Conservation (phyloP, 2,329 filamentous ascomycete genomes). For the Cryphonectria radicalis region DNA sequence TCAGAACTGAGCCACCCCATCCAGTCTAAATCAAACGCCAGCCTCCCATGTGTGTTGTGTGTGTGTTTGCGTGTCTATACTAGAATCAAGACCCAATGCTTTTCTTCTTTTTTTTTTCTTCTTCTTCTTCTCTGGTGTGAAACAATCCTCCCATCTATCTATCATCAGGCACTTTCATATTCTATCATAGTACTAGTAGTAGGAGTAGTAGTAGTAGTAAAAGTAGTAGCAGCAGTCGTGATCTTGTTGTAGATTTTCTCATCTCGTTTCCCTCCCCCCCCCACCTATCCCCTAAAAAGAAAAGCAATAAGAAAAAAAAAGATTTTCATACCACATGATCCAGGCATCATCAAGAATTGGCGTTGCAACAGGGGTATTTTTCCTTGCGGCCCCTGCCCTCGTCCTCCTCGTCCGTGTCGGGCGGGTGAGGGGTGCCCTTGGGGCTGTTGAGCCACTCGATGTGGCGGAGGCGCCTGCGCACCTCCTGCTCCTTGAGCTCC, state of each 20-base stretch:
- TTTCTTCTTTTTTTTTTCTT: background rate
- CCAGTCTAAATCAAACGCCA: conserved; percentile 3
- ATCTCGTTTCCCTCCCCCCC: background rate
- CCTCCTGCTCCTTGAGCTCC: conserved; percentile 92
- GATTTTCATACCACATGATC: background rate
- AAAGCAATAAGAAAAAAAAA: background rate
- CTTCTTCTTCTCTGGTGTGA: background rate
- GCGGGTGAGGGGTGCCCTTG: conserved; percentile 79
- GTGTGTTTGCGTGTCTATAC: conserved; percentile 25
- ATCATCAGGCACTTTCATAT: background rate
- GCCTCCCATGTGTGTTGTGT: conserved; percentile 39
- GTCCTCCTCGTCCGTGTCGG: conserved; percentile 78
- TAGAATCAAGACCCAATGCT: background rate
- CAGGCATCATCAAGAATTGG: background rate
- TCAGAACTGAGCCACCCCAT: background rate
- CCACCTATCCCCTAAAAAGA: background rate
- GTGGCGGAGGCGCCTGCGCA: conserved; percentile 83
- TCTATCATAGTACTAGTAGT: background rate
- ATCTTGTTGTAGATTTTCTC: conserved; percentile 9
- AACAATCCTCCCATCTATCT: background rate
- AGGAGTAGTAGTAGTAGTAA: conserved; percentile 4
- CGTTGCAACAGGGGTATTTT: conserved; percentile 20
- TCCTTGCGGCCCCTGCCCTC: conserved; percentile 10
- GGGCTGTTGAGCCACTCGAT: conserved; percentile 83
- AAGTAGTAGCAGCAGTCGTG: conserved; percentile 3